A percentile compares a stretch with the other conserved stretches of the same genome.
phyloP scores from a whole-genome alignment of 176 grass and related monocot species.

The Guadua angustifolia region DNA sequence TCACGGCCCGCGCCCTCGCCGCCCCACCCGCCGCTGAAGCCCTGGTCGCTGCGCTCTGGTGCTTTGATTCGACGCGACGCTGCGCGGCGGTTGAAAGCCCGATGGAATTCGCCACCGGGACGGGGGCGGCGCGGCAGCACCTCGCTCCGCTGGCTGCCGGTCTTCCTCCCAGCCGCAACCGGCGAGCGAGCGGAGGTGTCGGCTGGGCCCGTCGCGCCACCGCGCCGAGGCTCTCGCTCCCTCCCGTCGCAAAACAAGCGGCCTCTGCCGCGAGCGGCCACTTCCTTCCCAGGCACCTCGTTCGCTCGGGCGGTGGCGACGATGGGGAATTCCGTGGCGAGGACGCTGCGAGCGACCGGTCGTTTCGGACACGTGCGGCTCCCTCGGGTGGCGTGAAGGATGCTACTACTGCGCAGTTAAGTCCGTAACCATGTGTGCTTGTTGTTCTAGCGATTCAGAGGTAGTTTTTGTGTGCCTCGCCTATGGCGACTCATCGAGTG shows the following conservation, averaged over 20 bases:
- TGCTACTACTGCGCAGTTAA: conserved; percentile 37
- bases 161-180: not conserved
- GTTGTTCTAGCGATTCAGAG: not conserved
- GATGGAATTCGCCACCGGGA: conserved; percentile 27
- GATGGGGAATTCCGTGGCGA: conserved; percentile 28
- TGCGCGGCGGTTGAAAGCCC: not conserved
- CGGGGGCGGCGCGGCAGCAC: conserved; percentile 41
- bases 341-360: conserved; percentile 3
- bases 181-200: not conserved
- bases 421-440: not conserved
- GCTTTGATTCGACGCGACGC: not conserved
- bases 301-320: conserved; percentile 28
- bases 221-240: conserved; percentile 18
- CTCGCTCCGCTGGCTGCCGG: not conserved
- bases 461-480: not conserved
- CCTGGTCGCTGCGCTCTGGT: not conserved
- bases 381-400: conserved; percentile 34
- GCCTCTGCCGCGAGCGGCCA: conserved; percentile 40
- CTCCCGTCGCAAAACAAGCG: conserved; percentile 18
- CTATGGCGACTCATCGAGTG: not conserved
- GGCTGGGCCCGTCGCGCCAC: not conserved
- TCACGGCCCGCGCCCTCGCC: not conserved
- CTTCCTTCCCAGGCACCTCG: conserved; percentile 50
- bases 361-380: not conserved
- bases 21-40: not conserved